These are phyloP conservation scores for Elongisporangium prolatum DNA, from an alignment of 352 stramenopile species.

Conservation along the genomic window DNA sequence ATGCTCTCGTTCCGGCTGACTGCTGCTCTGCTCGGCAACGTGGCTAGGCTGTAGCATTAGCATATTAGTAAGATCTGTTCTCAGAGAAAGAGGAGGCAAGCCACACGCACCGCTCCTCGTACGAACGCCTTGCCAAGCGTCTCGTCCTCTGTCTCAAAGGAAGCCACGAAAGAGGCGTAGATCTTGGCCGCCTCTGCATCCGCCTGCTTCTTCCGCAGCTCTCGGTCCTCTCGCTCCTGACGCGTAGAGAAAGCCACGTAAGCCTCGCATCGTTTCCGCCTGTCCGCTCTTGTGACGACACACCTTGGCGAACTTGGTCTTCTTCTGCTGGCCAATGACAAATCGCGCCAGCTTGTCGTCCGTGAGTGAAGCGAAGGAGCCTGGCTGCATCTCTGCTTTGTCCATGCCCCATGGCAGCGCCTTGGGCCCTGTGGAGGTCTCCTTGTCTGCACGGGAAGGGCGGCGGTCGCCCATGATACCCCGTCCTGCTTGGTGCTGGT, in stretches of 20 bases:
- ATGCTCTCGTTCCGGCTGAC: slow-evolving; percentile 5
- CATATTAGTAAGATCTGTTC: neutral
- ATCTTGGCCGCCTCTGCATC: slow-evolving; percentile 85
- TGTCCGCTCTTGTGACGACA: neutral
- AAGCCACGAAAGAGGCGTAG: slow-evolving; percentile 88
- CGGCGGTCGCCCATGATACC: slow-evolving; percentile 1
- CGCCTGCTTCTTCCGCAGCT: slow-evolving; percentile 77
- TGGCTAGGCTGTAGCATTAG: slow-evolving; percentile 4
- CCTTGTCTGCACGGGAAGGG: neutral
- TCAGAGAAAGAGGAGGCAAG: neutral
- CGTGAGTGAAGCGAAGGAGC: slow-evolving; percentile 56
- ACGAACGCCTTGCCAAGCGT: slow-evolving; percentile 64
- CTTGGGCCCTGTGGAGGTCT: neutral
- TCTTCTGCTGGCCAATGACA: slow-evolving; percentile 74
- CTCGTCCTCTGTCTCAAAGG: slow-evolving; percentile 78
- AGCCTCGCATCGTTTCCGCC: slow-evolving; percentile 3
- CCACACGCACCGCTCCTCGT: slow-evolving; percentile 19
- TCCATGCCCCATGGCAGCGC: slow-evolving; percentile 61
- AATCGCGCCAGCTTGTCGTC: slow-evolving; percentile 80
- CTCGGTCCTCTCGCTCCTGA: slow-evolving; percentile 71
- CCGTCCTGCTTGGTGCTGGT: neutral
- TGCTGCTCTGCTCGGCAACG: slow-evolving; percentile 6
- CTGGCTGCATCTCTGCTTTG: slow-evolving; percentile 60
- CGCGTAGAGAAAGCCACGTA: neutral
- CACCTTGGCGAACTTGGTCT: slow-evolving; percentile 86